Conservation (phyloP, 179 eudicot genomes). For the Camellia oleifera region DNA sequence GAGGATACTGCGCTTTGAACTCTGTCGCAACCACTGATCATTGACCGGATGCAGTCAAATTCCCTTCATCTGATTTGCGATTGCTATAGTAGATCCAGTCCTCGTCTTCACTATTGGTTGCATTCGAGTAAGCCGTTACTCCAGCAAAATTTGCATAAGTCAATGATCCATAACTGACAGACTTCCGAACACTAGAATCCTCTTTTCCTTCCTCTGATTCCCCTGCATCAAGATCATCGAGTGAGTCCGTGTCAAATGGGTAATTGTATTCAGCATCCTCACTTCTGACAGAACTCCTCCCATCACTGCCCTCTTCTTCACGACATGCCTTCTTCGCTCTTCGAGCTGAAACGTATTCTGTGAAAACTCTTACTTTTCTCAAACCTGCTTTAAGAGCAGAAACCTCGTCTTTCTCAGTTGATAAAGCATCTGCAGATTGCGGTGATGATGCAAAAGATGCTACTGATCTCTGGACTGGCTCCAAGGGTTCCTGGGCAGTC, state of each 20-base stretch:
- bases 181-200: conserved; percentile 35
- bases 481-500: conserved; percentile 41
- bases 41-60: conserved; percentile 17
- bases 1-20: conserved; percentile 45
- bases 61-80: conserved; percentile 34
- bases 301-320: conserved; percentile 76
- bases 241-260: conserved; percentile 79
- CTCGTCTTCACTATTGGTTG: conserved; percentile 30
- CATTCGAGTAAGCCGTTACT: conserved; percentile 28
- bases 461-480: conserved; percentile 33
- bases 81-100: conserved; percentile 48
- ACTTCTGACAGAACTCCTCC: conserved; percentile 66
- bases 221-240: conserved; percentile 55
- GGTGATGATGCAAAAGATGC: conserved; percentile 43
- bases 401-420: conserved; percentile 47
- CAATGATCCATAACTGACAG: conserved; percentile 66
- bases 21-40: conserved; percentile 32
- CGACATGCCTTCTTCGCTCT: conserved; percentile 51
- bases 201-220: conserved; percentile 65
- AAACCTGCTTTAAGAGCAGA: conserved; percentile 57
- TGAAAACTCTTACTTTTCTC: conserved; percentile 44
- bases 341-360: conserved; percentile 46
- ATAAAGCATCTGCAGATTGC: conserved; percentile 35
- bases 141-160: conserved; percentile 63
- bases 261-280: conserved; percentile 61